Conservation (phyloP, 2,329 filamentous ascomycete genomes). For the Ascochyta viciae-villosae region DNA sequence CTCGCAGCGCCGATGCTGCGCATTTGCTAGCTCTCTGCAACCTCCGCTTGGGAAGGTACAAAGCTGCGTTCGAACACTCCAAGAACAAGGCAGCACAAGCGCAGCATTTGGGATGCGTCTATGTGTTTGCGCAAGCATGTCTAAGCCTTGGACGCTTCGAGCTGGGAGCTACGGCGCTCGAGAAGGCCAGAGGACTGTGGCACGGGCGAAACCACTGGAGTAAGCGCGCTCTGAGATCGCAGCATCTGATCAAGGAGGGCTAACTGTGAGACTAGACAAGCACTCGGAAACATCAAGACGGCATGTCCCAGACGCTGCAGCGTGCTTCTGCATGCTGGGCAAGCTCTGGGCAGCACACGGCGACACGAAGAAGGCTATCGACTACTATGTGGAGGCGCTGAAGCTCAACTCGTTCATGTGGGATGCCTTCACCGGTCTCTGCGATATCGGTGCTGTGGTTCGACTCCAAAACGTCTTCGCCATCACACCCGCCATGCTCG, state of each 20-base stretch:
- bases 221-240: conserved; percentile 54
- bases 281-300: conserved; percentile 79
- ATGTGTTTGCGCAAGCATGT: conserved; percentile 90
- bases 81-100: conserved; percentile 74
- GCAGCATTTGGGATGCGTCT: conserved; percentile 83
- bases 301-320: conserved; percentile 80
- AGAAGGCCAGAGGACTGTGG: conserved; percentile 83
- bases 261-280: conserved; percentile 56
- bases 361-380: conserved; percentile 81
- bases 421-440: conserved; percentile 91
- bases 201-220: conserved; percentile 76
- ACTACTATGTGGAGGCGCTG: conserved; percentile 86
- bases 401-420: conserved; percentile 96
- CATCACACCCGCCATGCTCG: conserved; percentile 69
- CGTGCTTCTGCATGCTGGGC: conserved; percentile 82
- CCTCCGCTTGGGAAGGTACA: conserved; percentile 79
- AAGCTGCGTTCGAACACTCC: conserved; percentile 84
- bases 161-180: conserved; percentile 83
- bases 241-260: background rate
- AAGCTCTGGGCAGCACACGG: conserved; percentile 85
- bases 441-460: conserved; percentile 80
- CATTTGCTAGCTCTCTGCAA: conserved; percentile 88
- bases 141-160: conserved; percentile 78
- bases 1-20: conserved; percentile 77
- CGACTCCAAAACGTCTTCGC: conserved; percentile 88